These are phyloP conservation scores for Udeniomyces megalosporus DNA, from an alignment of 768 basidiomycete species.

Conservation along the genomic window DNA sequence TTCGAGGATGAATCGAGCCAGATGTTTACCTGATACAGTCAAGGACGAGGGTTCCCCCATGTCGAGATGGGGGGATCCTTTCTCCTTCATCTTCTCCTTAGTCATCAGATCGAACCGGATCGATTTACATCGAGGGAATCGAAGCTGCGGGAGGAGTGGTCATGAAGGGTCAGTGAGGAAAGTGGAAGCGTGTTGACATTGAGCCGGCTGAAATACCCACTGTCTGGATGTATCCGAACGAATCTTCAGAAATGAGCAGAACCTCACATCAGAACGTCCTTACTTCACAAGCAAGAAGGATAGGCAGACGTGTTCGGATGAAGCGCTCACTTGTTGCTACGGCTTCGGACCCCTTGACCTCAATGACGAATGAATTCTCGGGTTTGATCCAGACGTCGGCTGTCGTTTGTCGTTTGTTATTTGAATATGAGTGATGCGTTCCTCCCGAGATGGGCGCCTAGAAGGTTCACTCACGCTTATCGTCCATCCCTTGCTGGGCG, in stretches of 20 bases:
- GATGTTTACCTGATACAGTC: constrained; percentile 18
- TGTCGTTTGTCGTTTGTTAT: background rate
- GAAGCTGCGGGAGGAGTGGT: constrained; percentile 20
- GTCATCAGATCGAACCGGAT: constrained; percentile 57
- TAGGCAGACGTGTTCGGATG: background rate
- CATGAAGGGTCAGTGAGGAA: too few species aligned
- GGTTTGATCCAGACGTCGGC: constrained; percentile 80
- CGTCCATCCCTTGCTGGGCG: constrained; percentile 24
- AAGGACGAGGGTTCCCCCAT: constrained; percentile 24
- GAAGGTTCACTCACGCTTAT: constrained; percentile 30
- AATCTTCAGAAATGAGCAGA: constrained; percentile 36
- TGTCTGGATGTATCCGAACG: constrained; percentile 69
- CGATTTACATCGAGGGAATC: constrained; percentile 70
- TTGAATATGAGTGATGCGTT: background rate
- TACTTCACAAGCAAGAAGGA: background rate
- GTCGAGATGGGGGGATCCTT: constrained; percentile 28
- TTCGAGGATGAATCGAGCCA: background rate
- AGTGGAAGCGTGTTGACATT: background rate
- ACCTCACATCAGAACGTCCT: background rate
- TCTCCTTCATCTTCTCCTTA: constrained; percentile 2
- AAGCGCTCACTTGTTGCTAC: constrained; percentile 45
- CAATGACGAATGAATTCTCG: constrained; percentile 73
- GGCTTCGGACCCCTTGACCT: constrained; percentile 88
- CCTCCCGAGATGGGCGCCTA: background rate
- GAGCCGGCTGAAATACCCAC: constrained; percentile 35